Percentiles rank a stretch among this genome's conserved stretches.
These are phyloP conservation scores for Syncephalastrum sp. DNA, from an alignment of 371 early-diverging fungal genomes.

Conservation along the genomic window DNA sequence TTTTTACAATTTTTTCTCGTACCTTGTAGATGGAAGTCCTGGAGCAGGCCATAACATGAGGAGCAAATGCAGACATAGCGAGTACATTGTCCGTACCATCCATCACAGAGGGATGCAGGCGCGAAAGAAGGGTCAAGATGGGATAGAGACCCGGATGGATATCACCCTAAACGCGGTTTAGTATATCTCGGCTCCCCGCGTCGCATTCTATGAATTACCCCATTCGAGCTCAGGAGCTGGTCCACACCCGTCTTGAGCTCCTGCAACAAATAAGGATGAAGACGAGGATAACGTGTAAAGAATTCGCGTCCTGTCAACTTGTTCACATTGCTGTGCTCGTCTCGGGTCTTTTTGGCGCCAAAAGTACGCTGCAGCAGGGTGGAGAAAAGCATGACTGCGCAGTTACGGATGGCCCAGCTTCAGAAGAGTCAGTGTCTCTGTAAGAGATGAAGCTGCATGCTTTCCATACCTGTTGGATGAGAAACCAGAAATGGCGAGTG, in stretches of 20 bases:
- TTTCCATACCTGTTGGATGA: constrained; percentile 61
- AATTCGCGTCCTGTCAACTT: constrained; percentile 88
- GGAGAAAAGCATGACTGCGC: constrained; percentile 91
- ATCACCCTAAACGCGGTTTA: not conserved
- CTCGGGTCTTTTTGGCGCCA: constrained; percentile 76
- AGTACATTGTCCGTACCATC: constrained; percentile 44
- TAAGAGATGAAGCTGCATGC: not conserved
- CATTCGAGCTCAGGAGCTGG: constrained; percentile 43
- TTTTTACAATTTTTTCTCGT: not conserved
- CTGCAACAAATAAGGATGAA: constrained; percentile 75
- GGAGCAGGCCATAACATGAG: constrained; percentile 74
- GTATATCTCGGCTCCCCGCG: not conserved
- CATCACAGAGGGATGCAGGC: constrained; percentile 73
- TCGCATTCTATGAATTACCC: constrained; percentile 12
- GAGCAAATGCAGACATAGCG: constrained; percentile 65
- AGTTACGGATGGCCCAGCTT: constrained; percentile 92
- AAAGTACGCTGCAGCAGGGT: constrained; percentile 80
- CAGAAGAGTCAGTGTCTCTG: not conserved
- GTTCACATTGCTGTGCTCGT: constrained; percentile 72
- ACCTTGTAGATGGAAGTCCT: constrained; percentile 72
- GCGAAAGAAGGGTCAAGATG: constrained; percentile 71
- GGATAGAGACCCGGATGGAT: constrained; percentile 77
- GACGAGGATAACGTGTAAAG: constrained; percentile 80
- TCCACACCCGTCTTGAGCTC: constrained; percentile 69
- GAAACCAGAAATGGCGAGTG: constrained; percentile 77